Evolutionary conservation across 495 filamentous ascomycete species (phyloP).

Genomic region (Trichoderma asperelloides): DNA sequence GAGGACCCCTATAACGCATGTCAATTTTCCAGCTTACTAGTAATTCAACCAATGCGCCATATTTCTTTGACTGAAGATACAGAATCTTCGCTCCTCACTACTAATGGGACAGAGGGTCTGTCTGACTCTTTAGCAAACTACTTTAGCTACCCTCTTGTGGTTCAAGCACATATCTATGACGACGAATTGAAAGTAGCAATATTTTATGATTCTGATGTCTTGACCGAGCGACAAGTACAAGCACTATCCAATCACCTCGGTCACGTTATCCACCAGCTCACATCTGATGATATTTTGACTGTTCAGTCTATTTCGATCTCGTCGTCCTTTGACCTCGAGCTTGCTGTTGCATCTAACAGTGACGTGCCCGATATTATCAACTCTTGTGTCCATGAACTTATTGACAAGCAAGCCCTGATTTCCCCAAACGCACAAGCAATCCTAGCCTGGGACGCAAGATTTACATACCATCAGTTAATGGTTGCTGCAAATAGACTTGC

Average conservation of each 20-base stretch:
- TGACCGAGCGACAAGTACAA: slow-evolving; percentile 12
- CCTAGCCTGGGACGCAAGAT: slow-evolving; percentile 28
- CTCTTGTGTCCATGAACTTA: not conserved
- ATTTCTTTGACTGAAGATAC: not conserved
- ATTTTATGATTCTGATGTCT: slow-evolving; percentile 12
- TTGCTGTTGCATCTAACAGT: not conserved
- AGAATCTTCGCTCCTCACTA: slow-evolving; percentile 10
- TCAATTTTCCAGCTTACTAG: slow-evolving; percentile 27
- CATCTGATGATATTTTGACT: not conserved
- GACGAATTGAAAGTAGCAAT: slow-evolving; percentile 11
- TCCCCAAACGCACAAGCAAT: slow-evolving; percentile 15
- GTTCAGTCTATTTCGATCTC: not conserved
- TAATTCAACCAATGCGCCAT: not conserved
- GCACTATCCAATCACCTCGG: slow-evolving; percentile 16
- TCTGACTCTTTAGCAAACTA: not conserved
- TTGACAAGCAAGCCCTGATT: not conserved
- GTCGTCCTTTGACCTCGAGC: not conserved
- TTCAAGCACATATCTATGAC: slow-evolving; percentile 11
- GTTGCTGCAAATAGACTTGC: not conserved
- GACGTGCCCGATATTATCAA: not conserved
- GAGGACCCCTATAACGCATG: slow-evolving; percentile 20
- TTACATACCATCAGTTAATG: slow-evolving; percentile 20
- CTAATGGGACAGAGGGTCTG: not conserved
- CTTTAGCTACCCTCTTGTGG: slow-evolving; percentile 17
- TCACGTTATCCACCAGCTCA: slow-evolving; percentile 9